Conservation (phyloP, 768 basidiomycete species). For the Pulveroboletus sp. region DNA sequence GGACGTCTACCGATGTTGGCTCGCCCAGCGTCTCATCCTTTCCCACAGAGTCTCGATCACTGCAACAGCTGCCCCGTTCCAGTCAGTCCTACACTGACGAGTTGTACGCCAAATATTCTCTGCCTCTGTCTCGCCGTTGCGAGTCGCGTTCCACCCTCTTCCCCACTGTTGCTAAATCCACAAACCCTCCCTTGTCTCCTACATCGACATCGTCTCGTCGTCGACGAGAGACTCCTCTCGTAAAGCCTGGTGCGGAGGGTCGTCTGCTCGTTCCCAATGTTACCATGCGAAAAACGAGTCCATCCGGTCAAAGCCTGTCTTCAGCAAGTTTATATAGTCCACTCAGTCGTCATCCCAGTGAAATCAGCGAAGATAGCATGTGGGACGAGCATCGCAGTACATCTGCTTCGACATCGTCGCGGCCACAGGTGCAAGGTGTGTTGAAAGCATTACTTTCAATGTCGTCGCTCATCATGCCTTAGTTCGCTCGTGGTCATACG, state of each 20-base stretch:
- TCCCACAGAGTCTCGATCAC: constrained; percentile 21
- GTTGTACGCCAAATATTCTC: constrained; percentile 51
- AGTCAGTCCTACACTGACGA: constrained; percentile 40
- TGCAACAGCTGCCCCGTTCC: constrained; percentile 24
- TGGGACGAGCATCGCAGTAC: constrained; percentile 23
- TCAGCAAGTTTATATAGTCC: constrained; percentile 33
- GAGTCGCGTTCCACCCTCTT: constrained; percentile 46
- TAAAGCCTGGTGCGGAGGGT: constrained; percentile 61
- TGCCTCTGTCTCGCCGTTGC: constrained; percentile 52
- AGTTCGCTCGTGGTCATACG: constrained; percentile 77
- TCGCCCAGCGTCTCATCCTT: constrained; percentile 25
- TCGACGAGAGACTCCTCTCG: constrained; percentile 49
- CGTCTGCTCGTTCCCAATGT: constrained; percentile 55
- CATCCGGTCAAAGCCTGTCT: constrained; percentile 32
- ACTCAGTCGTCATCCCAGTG: constrained; percentile 39
- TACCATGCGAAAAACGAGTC: constrained; percentile 30
- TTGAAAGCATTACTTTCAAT: neutral
- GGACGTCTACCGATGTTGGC: constrained; percentile 36
- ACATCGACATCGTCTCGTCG: constrained; percentile 34
- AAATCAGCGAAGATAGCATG: constrained; percentile 35
- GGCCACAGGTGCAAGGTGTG: constrained; percentile 55
- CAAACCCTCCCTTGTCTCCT: constrained; percentile 35
- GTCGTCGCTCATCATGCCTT: constrained; percentile 5
- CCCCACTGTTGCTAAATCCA: constrained; percentile 32
- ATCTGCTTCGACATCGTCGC: constrained; percentile 25